Evolutionary conservation across 2,329 filamentous ascomycete genomes (phyloP), one percentile per base, ranked within the genome.

Genomic region (Aspergillus sp.): DNA sequence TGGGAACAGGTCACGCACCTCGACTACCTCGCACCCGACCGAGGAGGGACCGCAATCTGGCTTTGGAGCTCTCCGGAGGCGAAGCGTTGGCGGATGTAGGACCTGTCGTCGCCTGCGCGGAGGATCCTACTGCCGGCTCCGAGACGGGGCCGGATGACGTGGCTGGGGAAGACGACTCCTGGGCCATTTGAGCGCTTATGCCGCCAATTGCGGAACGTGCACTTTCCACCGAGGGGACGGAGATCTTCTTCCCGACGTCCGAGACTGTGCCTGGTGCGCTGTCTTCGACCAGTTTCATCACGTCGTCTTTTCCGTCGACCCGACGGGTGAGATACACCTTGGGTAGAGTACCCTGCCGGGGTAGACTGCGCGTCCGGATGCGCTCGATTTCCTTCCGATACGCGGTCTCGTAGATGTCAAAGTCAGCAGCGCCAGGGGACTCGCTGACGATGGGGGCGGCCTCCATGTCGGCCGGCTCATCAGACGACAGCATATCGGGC

Each of bases 381-480:
- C 87, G 82, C 53, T 88, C 82, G 23, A 94, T 83, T 72, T 97
- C 90, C 55, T 88, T 83, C 64, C 89, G 85, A 68, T 96, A 97
- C 0, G 93, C 93, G 1, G 82, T 84, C 69, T 96, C 90, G 69
- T 96, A 97, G 53, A 97, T 87, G 65, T 94, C 86, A 62, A 90
- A 90, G 55, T 95, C 91, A 5, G 89, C 88, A 1, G 87, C 88
- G 0, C 87, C 87, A 2, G 93, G 93, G 1, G 89, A 95, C 71
- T 96, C 91, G 25, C 89, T 89, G 38, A 96, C 86, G 4, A 87
- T 69, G 19, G 67, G 72, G 14, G 57, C 41, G 11, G 49, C 54
- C 50, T 23, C 25, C 17, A 47, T 21, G 14, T 25, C 23, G 19
- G 32, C 32, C 19, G 50, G 23, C 16, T 52, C 50, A 29, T 45